Conservation (phyloP, 495 filamentous ascomycete genomes). For the Penicillium fimorum region DNA sequence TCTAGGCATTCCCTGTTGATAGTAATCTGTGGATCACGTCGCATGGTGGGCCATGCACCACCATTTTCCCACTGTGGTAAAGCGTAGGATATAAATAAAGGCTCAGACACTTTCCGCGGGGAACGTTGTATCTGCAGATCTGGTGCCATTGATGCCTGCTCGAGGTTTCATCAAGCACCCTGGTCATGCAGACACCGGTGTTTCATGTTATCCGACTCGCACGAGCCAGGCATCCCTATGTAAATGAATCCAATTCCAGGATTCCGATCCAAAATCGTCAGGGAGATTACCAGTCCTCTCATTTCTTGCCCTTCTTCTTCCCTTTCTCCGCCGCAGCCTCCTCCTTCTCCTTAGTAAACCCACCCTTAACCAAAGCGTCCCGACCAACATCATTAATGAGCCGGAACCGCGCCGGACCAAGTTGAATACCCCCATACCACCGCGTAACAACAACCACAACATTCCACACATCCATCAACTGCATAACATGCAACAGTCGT, state of each 20-base stretch:
- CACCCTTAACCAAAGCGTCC: constrained; percentile 81
- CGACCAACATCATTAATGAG: constrained; percentile 83
- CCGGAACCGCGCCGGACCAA: constrained; percentile 86
- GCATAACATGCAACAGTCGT: constrained; percentile 81
- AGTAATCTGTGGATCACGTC: not conserved
- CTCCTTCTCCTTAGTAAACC: constrained; percentile 53
- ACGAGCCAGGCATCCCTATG: not conserved
- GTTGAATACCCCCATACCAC: constrained; percentile 89
- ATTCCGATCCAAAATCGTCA: not conserved
- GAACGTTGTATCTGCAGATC: constrained; percentile 2
- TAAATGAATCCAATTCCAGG: not conserved
- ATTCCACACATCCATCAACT: constrained; percentile 92
- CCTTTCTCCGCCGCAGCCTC: constrained; percentile 39
- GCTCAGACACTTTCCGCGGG: not conserved
- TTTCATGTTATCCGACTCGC: constrained; percentile 2
- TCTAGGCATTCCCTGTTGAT: not conserved
- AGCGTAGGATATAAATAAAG: not conserved
- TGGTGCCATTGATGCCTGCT: constrained; percentile 5
- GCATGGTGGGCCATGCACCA: not conserved
- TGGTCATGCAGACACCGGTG: not conserved
- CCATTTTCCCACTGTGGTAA: not conserved
- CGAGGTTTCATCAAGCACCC: constrained; percentile 12
- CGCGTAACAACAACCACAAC: constrained; percentile 89
- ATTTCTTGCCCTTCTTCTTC: constrained; percentile 61
- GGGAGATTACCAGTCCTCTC: constrained; percentile 13